Evolutionary conservation across 768 basidiomycete species (phyloP), one percentile per base, ranked within the genome.

Genomic region (Dioszegia hungarica): DNA sequence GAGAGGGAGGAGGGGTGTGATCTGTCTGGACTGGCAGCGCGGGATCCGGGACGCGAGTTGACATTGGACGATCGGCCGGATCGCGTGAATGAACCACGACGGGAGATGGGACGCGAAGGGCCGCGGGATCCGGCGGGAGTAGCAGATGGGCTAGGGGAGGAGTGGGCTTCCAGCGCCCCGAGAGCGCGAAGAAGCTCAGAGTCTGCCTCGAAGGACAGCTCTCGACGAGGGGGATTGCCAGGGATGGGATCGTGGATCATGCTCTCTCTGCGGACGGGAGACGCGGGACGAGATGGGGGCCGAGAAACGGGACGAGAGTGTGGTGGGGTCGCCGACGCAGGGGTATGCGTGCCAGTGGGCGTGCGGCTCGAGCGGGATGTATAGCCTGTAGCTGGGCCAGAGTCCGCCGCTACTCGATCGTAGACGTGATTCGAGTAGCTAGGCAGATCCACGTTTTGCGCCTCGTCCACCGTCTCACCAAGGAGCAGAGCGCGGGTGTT

Each of bases 371-470:
- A 72, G 22, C 64, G 47, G 15, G 62, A 40, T 17, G 57, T 51
- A 36, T 58, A 67, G 17, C 58, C 61, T 14, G 63, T 58, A 3
- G 62, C 48, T 12, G 64, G 37, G 0, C 65, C 63, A 24, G 77
- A 72, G 25, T 73, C 73, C 33, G 77, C 74, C 20, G 79, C 78
- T 39, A 97, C 85, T 34, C 94, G 83, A 72, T 98, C 94, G 38
- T 88, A 84, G 24, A 97, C 84, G 74, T 98, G 94, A 49, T 89
- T 84, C 19, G 80, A 81, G 76, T 98, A 98, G 59, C 87, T 89
- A 0, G 94, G 94, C 12, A 98, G 82, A 65, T 90, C 86, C 41
- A 83, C 73, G 36, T 83, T 83, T 37, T 86, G 87, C 29, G 82
- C 84, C 11, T 83, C 81, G 20, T 80, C 79, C 10, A 51, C 71